These are phyloP conservation scores for Tetradesmus lagerheimii DNA, from an alignment of 139 green algal genomes.

Conservation along the genomic window DNA sequence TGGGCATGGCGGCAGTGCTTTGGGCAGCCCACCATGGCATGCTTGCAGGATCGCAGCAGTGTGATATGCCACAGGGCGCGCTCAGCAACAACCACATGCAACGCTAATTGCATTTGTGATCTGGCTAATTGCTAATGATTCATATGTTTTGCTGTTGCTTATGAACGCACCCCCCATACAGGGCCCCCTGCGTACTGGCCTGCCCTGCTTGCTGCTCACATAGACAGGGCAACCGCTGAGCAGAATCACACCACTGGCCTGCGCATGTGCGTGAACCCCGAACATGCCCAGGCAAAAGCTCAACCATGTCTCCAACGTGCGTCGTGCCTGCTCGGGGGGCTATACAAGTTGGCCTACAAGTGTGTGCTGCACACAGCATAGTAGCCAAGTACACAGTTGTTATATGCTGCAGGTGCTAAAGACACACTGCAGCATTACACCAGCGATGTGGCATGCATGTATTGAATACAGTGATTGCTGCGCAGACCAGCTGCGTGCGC, in stretches of 20 bases:
- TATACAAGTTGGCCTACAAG: slow-evolving; percentile 3
- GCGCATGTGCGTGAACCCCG: neutral
- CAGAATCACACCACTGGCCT: neutral
- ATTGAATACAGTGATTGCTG: neutral
- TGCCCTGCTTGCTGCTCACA: neutral
- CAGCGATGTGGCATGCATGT: neutral
- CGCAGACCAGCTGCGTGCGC: neutral
- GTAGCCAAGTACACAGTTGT: neutral
- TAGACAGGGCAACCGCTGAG: neutral
- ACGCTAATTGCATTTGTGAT: neutral
- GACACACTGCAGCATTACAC: neutral
- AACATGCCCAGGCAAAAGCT: neutral
- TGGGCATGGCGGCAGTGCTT: neutral
- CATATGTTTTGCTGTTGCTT: neutral
- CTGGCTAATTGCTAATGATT: neutral
- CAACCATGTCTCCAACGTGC: neutral
- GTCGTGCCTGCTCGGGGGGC: neutral
- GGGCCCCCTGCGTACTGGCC: neutral
- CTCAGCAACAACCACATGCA: neutral
- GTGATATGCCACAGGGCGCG: neutral
- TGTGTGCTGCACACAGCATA: neutral
- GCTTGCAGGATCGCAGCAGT: neutral
- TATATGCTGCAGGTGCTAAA: neutral
- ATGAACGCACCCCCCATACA: neutral
- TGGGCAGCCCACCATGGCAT: neutral